A percentile compares a stretch with the other conserved stretches of the same genome.
Evolutionary conservation across 2,329 filamentous ascomycete genomes (phyloP).

Genomic region (Cladosporium austrohemisphaericum): DNA sequence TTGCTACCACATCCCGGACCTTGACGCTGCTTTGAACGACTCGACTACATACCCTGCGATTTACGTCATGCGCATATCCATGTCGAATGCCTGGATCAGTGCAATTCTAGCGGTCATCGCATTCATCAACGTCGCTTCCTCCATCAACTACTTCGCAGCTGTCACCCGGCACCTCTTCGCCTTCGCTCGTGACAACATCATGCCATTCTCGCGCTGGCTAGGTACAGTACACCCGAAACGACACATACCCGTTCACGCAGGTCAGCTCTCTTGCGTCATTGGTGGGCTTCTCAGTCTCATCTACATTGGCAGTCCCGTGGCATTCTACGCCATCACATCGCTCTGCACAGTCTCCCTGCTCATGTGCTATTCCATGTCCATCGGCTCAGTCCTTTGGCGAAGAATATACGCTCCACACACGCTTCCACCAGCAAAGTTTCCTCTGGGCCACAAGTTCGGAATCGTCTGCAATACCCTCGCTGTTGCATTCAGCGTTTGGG

Average conservation of each 20-base stretch:
- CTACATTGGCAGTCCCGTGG: constrained; percentile 36
- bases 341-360: constrained; percentile 25
- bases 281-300: constrained; percentile 37
- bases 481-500: constrained; percentile 19
- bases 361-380: constrained; percentile 22
- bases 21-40: constrained; percentile 27
- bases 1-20: constrained; percentile 32
- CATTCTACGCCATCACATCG: constrained; percentile 42
- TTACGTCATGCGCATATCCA: constrained; percentile 30
- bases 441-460: constrained; percentile 20
- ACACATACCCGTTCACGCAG: constrained; percentile 21
- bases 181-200: constrained; percentile 37
- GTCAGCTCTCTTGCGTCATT: constrained; percentile 49
- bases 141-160: constrained; percentile 20
- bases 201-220: constrained; percentile 36
- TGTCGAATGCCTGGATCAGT: constrained; percentile 19
- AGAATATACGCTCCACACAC: constrained; percentile 21
- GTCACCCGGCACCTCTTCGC: constrained; percentile 24
- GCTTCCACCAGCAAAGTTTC: constrained; percentile 14
- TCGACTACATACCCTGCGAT: constrained; percentile 36
- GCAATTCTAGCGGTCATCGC: constrained; percentile 14
- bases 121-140: constrained; percentile 32
- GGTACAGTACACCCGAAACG: constrained; percentile 18
- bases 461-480: constrained; percentile 22
- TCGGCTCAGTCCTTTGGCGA: constrained; percentile 27